Percentiles rank a stretch among this genome's conserved stretches.
phyloP scores from a whole-genome alignment of 257 asterid genomes.

The Solanum bulbocastanum region DNA sequence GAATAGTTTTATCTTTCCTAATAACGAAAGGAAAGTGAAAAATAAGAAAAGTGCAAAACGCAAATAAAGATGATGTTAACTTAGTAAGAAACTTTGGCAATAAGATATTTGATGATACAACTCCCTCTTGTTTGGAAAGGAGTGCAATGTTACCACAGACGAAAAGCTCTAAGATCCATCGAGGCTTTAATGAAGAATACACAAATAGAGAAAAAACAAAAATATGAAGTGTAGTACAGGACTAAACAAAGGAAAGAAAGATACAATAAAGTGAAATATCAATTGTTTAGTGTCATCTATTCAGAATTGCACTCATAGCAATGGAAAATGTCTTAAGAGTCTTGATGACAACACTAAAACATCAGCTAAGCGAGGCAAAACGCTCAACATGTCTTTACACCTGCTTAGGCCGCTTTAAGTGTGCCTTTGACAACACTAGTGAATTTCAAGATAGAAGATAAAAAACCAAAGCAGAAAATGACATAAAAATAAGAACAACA shows the following conservation, averaged over 20 bases:
- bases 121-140: background rate
- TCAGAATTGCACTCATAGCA: background rate
- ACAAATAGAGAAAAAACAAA: background rate
- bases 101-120: background rate
- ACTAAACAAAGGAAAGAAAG: background rate
- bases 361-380: background rate
- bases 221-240: background rate
- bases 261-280: background rate
- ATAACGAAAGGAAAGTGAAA: no score
- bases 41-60: background rate
- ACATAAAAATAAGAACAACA: background rate
- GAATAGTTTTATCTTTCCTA: background rate
- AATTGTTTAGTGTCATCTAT: background rate
- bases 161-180: background rate
- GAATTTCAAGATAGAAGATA: background rate
- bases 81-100: background rate
- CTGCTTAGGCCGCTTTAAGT: slow-evolving; percentile 8
- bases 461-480: background rate
- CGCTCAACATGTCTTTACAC: background rate
- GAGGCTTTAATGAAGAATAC: background rate
- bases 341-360: background rate
- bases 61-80: background rate
- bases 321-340: background rate
- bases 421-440: slow-evolving; percentile 28
- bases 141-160: background rate